These are phyloP conservation scores for Clitopilus hobsonii DNA, from an alignment of 768 basidiomycete genomes.

Conservation along the genomic window DNA sequence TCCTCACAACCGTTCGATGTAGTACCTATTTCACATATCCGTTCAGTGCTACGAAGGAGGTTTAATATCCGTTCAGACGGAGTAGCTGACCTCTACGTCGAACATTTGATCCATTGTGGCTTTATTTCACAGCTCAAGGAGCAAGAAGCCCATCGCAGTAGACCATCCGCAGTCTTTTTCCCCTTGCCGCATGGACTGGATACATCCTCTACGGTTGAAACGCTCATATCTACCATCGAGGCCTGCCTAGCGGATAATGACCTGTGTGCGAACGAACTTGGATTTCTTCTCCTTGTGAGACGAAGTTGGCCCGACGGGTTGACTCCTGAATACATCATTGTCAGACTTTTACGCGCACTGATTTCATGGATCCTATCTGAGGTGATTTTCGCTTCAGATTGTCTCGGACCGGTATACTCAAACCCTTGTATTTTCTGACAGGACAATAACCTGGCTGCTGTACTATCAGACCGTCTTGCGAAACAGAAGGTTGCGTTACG, in stretches of 20 bases:
- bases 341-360: conserved; percentile 52
- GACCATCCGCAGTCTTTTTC: conserved; percentile 47
- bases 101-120: conserved; percentile 58
- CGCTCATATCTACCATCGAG: conserved; percentile 66
- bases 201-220: conserved; percentile 67
- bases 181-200: conserved; percentile 71
- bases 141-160: conserved; percentile 27
- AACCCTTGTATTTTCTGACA: too few relatives aligned
- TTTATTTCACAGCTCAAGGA: conserved; percentile 49
- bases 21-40: conserved; percentile 53
- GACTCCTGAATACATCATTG: conserved; percentile 66
- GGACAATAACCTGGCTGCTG: conserved; percentile 64
- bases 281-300: conserved; percentile 61
- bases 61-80: conserved; percentile 52
- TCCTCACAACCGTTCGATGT: conserved; percentile 49
- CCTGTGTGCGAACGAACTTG: conserved; percentile 70
- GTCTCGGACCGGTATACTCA: too few relatives aligned
- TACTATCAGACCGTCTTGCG: conserved; percentile 66
- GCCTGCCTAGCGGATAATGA: conserved; percentile 66
- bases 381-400: conserved; percentile 29
- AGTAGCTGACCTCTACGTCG: conserved; percentile 48
- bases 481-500: conserved; percentile 26
- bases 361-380: conserved; percentile 72
- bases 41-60: conserved; percentile 53
- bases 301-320: conserved; percentile 74